A percentile compares a stretch with the other conserved stretches of the same genome.
phyloP scores from a whole-genome alignment of 1,139 yeast species.

The Schwanniomyces etchellsii region DNA sequence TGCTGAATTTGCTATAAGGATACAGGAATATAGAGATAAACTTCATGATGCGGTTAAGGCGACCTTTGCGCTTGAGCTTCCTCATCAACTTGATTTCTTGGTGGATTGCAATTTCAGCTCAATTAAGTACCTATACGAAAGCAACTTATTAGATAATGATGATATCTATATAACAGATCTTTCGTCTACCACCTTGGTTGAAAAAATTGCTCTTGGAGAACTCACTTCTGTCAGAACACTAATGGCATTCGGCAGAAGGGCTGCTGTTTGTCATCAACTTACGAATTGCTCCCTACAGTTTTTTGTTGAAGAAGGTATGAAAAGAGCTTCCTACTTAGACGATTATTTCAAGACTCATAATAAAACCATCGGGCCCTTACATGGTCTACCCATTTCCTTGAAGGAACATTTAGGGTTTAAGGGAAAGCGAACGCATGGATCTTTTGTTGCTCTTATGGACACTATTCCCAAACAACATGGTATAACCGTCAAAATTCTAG shows the following conservation, averaged over 20 bases:
- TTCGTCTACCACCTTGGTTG: slow-evolving; percentile 29
- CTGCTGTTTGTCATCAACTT: slow-evolving; percentile 16
- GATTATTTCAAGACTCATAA: slow-evolving; percentile 5
- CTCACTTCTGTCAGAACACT: slow-evolving; percentile 19
- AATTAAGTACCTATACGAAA: slow-evolving; percentile 35
- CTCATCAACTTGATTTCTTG: slow-evolving; percentile 36
- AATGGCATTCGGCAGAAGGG: slow-evolving; percentile 22
- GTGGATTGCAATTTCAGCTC: slow-evolving; percentile 40
- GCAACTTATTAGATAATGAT: slow-evolving; percentile 35
- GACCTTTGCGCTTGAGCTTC: slow-evolving; percentile 37
- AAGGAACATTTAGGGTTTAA: slow-evolving; percentile 42
- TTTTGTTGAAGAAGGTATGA: slow-evolving; percentile 14
- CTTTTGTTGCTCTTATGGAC: slow-evolving; percentile 31
- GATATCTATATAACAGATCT: slow-evolving; percentile 47
- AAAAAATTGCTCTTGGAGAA: slow-evolving; percentile 1
- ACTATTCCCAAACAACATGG: slow-evolving; percentile 8
- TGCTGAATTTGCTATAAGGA: slow-evolving; percentile 46
- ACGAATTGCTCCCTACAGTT: slow-evolving; percentile 19
- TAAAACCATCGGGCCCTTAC: slow-evolving; percentile 27
- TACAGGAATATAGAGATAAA: slow-evolving; percentile 42
- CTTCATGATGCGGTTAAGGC: slow-evolving; percentile 34
- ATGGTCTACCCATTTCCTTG: slow-evolving; percentile 20
- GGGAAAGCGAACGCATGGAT: slow-evolving; percentile 41
- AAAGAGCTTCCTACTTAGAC: slow-evolving; percentile 14
- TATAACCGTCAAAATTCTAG: slow-evolving; percentile 10